phyloP scores from a whole-genome alignment of 2,329 filamentous ascomycete genomes.

The Pseudomassariella vexata region DNA sequence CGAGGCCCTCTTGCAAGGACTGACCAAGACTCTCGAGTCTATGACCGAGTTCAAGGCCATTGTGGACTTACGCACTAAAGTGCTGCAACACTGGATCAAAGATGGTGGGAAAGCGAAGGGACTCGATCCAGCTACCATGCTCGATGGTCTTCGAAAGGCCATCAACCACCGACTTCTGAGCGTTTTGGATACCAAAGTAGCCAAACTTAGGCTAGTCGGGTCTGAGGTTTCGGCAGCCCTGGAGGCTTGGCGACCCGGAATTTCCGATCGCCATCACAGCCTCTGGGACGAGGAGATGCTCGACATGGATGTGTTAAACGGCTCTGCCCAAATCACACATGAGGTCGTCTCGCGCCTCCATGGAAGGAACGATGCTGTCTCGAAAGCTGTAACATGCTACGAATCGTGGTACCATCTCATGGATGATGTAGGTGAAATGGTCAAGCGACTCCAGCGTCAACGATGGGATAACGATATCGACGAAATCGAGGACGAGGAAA shows the following conservation, averaged over 20 bases:
- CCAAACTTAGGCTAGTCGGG: constrained; percentile 59
- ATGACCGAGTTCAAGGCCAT: constrained; percentile 64
- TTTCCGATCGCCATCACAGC: constrained; percentile 42
- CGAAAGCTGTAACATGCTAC: constrained; percentile 57
- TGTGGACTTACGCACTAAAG: constrained; percentile 61
- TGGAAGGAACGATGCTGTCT: constrained; percentile 64
- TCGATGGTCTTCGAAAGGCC: constrained; percentile 60
- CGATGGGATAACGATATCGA: constrained; percentile 73
- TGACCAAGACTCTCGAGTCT: constrained; percentile 52
- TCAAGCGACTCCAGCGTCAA: constrained; percentile 60
- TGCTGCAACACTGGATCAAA: constrained; percentile 71
- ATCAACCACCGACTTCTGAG: constrained; percentile 63
- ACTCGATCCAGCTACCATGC: constrained; percentile 61
- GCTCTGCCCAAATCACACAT: constrained; percentile 63
- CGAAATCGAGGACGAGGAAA: constrained; percentile 68
- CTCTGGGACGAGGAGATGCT: constrained; percentile 66
- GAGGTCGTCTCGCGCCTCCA: constrained; percentile 64
- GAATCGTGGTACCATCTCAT: constrained; percentile 69
- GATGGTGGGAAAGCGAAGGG: constrained; percentile 59
- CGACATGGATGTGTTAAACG: constrained; percentile 58
- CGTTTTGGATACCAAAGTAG: constrained; percentile 58
- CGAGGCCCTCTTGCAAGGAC: constrained; percentile 53
- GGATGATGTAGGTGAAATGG: constrained; percentile 56
- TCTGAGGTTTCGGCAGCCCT: constrained; percentile 58
- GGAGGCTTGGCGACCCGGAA: constrained; percentile 50